phyloP scores from a whole-genome alignment of 352 stramenopile species.

The Globisporangium uncinulatum region DNA sequence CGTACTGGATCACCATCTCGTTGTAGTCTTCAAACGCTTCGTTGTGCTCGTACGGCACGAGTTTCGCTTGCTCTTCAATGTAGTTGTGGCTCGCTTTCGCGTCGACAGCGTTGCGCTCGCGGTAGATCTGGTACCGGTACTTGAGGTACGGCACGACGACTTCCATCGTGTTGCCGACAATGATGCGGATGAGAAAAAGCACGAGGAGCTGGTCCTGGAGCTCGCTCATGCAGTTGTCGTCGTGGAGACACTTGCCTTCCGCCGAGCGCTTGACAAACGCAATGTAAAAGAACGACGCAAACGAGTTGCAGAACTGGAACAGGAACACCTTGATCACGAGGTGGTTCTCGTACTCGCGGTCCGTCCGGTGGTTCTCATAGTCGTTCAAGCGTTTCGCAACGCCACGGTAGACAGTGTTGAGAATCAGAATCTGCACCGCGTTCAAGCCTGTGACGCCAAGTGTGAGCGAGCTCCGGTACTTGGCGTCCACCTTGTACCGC shows the following conservation, averaged over 20 bases:
- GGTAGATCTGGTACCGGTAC: slow-evolving; percentile 61
- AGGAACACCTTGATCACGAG: slow-evolving; percentile 98
- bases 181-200: slow-evolving; percentile 90
- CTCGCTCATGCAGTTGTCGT: slow-evolving; percentile 78
- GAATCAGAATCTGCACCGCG: slow-evolving; percentile 89
- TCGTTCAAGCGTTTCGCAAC: slow-evolving; percentile 93
- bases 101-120: slow-evolving; percentile 27
- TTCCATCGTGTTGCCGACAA: slow-evolving; percentile 89
- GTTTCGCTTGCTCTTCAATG: slow-evolving; percentile 81
- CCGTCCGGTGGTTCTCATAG: slow-evolving; percentile 90
- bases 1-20: slow-evolving; percentile 93
- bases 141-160: slow-evolving; percentile 84
- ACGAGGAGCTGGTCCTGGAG: slow-evolving; percentile 89
- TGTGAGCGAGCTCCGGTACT: slow-evolving; percentile 41
- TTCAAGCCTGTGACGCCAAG: slow-evolving; percentile 56
- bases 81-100: slow-evolving; percentile 57
- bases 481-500: slow-evolving; percentile 14
- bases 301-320: slow-evolving; percentile 98
- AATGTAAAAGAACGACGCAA: slow-evolving; percentile 97
- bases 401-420: slow-evolving; percentile 90
- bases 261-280: slow-evolving; percentile 56
- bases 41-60: slow-evolving; percentile 75
- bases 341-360: slow-evolving; percentile 85
- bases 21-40: slow-evolving; percentile 88
- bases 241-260: slow-evolving; percentile 75